Conservation (phyloP, 495 filamentous ascomycete genomes). For the Xylaria acuta region DNA sequence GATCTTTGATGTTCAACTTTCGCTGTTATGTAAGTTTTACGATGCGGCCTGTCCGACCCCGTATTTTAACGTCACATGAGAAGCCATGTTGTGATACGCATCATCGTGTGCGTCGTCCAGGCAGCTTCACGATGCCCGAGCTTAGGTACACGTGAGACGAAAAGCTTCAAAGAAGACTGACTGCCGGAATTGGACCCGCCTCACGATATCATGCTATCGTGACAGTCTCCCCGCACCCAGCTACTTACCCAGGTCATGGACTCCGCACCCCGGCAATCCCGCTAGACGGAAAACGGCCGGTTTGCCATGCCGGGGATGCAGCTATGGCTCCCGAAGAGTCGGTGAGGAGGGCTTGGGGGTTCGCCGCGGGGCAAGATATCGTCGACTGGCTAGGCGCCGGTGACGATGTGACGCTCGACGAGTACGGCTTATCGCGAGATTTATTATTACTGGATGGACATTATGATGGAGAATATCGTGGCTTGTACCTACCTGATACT, state of each 20-base stretch:
- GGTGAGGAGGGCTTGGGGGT: slow-evolving; percentile 14
- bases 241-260: slow-evolving; percentile 4
- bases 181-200: slow-evolving; percentile 7
- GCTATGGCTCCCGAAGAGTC: slow-evolving; percentile 22
- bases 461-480: slow-evolving; percentile 14
- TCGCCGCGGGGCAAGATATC: background rate
- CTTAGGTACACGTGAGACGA: slow-evolving; percentile 14
- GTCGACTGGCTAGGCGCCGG: background rate
- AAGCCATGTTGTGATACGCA: background rate
- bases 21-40: slow-evolving; percentile 27
- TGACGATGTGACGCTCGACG: slow-evolving; percentile 1
- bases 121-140: slow-evolving; percentile 12
- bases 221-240: slow-evolving; percentile 17
- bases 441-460: background rate
- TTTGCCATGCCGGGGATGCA: slow-evolving; percentile 22
- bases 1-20: background rate
- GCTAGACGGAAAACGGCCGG: slow-evolving; percentile 21
- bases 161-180: background rate
- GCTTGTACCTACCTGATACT: slow-evolving; percentile 10
- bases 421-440: background rate
- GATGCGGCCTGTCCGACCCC: background rate
- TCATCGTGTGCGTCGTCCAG: background rate
- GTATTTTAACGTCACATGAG: slow-evolving; percentile 7
- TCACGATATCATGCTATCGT: slow-evolving; percentile 20
- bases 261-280: slow-evolving; percentile 24